Evolutionary conservation across 257 asterid species (phyloP), one percentile per base, ranked within the genome.

Genomic region (Hygrophila difformis): DNA sequence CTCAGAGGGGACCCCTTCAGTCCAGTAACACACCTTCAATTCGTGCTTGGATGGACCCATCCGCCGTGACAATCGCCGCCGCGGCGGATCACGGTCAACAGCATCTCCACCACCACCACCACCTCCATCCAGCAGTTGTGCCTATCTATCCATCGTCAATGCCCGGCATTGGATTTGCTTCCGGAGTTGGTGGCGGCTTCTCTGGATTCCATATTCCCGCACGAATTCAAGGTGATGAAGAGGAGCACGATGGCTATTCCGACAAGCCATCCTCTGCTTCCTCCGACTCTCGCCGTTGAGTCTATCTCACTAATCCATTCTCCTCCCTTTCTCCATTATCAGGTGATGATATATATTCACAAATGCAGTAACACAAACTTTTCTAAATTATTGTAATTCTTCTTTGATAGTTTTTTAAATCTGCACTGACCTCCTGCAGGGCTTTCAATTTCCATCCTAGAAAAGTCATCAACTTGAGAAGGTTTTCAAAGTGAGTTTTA

Each of bases 1-100:
- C 92, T 55, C 96, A 86, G 96, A 82, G 99, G 99, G 96, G 99
- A 91, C 93, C 99, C 99, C 99, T 91, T 91, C 99, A 91, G 99
- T 91, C 99, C 99, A 91, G 87, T 91, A 75, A 72, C 78, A 52
- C 96, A 69, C 82, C 98, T 82, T 91, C 96, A 56, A 15, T 80
- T 78, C 98, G 98, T 74, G 96, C 96, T 68, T 86, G 92, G 93
- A 76, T 86, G 72, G 96, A 91, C 65, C 87, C 87, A 8, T 49
- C 37, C 37, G 37, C 37, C 31, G 31, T 85, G 2, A 51, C 75
- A 1, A 63, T 76, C 14, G 49, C 76, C 15, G 57, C 87, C 59
- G 18, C 71, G 39, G 58, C 70, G 38, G 94, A 84, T 61, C 84
- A 71, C 47, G 44, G 46, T 51, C 37, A 33, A 33, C 37, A 4